These are phyloP conservation scores for Harringtonia lauricola DNA, from an alignment of 2,329 filamentous ascomycete species.

Conservation along the genomic window DNA sequence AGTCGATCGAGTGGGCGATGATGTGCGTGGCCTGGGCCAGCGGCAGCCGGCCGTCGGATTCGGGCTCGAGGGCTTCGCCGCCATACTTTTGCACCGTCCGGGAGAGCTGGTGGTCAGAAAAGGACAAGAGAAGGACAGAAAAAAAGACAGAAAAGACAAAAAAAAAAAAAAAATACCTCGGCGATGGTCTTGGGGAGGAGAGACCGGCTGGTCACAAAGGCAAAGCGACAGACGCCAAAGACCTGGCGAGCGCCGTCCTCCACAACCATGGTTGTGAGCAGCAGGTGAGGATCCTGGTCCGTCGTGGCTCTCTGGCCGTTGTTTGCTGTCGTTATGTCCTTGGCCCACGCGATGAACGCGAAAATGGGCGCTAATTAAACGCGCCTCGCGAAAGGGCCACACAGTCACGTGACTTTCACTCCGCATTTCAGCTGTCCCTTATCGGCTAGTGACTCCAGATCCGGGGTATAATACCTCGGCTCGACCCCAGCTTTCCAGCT, in stretches of 20 bases:
- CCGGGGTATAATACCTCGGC: no score
- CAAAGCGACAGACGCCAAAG: slow-evolving; percentile 31
- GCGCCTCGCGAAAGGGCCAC: no score
- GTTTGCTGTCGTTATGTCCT: no score
- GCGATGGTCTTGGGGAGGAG: slow-evolving; percentile 28
- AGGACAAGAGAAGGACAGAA: not conserved
- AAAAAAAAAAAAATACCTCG: slow-evolving; percentile 20
- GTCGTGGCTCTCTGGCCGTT: no score
- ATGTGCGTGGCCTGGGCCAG: slow-evolving; percentile 43
- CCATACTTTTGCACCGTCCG: slow-evolving; percentile 35
- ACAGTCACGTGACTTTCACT: no score
- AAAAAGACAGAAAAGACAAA: not conserved
- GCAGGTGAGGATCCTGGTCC: not conserved
- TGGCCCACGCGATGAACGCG: no score
- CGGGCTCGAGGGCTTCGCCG: slow-evolving; percentile 34
- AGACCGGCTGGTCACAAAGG: slow-evolving; percentile 31
- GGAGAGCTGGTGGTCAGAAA: slow-evolving; percentile 24
- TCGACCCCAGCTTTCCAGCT: no score
- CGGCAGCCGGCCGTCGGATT: slow-evolving; percentile 35
- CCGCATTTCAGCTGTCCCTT: no score
- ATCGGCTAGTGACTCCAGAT: no score
- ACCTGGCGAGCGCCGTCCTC: slow-evolving; percentile 21
- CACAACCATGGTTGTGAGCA: slow-evolving; percentile 11
- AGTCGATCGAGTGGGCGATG: slow-evolving; percentile 70
- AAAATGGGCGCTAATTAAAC: no score